Evolutionary conservation across 1,284 basidiomycete species (phyloP).

Genomic region (Lentinus polychrous): DNA sequence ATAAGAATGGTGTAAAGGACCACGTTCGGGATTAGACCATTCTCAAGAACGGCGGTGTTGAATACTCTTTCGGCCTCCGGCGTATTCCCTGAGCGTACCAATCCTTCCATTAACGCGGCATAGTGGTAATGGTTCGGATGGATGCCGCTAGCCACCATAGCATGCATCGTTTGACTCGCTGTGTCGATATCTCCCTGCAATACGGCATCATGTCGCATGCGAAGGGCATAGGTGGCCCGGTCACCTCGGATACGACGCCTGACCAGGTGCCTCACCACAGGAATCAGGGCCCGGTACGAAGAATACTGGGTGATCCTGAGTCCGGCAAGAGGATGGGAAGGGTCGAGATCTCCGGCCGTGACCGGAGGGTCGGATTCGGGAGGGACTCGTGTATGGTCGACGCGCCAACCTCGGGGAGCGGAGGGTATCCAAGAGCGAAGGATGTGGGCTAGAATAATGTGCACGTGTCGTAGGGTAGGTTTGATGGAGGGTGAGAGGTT

Average conservation of each 20-base stretch:
- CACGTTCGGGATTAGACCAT: conserved; percentile 47
- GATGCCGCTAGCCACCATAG: conserved; percentile 56
- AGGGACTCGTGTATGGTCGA: conserved; percentile 6
- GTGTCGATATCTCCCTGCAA: conserved; percentile 41
- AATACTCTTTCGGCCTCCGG: conserved; percentile 45
- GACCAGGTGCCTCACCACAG: conserved; percentile 41
- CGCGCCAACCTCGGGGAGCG: conserved; percentile 36
- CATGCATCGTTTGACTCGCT: conserved; percentile 45
- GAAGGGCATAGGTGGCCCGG: conserved; percentile 46
- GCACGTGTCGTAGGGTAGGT: conserved; percentile 36
- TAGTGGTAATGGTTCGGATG: conserved; percentile 64
- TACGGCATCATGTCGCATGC: conserved; percentile 54
- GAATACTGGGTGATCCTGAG: conserved; percentile 29
- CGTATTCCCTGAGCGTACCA: conserved; percentile 46
- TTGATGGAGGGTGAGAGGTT: conserved; percentile 30
- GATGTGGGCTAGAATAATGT: conserved; percentile 39
- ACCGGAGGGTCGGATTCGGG: conserved; percentile 9
- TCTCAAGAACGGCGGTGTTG: conserved; percentile 35
- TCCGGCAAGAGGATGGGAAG: conserved; percentile 45
- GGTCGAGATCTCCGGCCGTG: conserved; percentile 6
- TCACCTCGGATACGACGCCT: conserved; percentile 46
- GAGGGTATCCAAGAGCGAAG: conserved; percentile 30
- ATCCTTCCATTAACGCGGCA: conserved; percentile 63
- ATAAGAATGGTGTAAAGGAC: conserved; percentile 72
- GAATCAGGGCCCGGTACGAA: conserved; percentile 31